Evolutionary conservation across 805 yeast genomes (phyloP), one percentile per base, ranked within the genome.

Genomic region (Teunomyces kruisii): DNA sequence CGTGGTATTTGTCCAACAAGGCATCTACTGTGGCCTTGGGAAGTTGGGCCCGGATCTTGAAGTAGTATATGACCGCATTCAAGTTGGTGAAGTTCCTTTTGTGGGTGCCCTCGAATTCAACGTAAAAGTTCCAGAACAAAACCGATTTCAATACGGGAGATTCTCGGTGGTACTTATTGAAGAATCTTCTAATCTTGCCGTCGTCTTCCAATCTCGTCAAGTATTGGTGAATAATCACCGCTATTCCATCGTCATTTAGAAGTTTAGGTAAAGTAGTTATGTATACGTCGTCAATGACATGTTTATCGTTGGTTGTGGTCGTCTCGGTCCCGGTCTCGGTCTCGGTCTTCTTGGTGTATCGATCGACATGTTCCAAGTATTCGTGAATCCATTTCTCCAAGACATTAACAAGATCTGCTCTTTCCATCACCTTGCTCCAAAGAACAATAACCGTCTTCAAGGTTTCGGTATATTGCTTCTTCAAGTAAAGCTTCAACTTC

Each of bases 61-160:
- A 55, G 32, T 74, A 68, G 13, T 67, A 58, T 9, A 81, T 64
- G 12, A 83, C 65, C 35, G 64, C 69, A 15, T 70, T 62, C 19
- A 83, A 50, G 48, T 79, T 77, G 19, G 58, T 57, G 26, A 70
- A 63, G 48, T 81, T 80, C 14, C 68, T 62, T 39, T 68, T 68
- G 1, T 53, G 43, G 16, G 70, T 12, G 6, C 64, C 72, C 49
- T 83, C 85, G 53, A 76, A 80, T 39, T 78, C 76, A 48, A 84
- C 73, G 48, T 65, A 81, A 32, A 74, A 72, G 9, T 62, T 56
- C 90, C 90, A 85, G 53, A 82, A 86, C 15, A 70, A 54, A 4
- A 62, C 61, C 1, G 81, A 75, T 5, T 64, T 55, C 36, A 62
- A 62, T 10, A 83, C 55, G 3, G 64, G 55, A 1, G 56, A 50